Evolutionary conservation across 345 rosid genomes (phyloP).

Genomic region (Leavenworthia alabamica): DNA sequence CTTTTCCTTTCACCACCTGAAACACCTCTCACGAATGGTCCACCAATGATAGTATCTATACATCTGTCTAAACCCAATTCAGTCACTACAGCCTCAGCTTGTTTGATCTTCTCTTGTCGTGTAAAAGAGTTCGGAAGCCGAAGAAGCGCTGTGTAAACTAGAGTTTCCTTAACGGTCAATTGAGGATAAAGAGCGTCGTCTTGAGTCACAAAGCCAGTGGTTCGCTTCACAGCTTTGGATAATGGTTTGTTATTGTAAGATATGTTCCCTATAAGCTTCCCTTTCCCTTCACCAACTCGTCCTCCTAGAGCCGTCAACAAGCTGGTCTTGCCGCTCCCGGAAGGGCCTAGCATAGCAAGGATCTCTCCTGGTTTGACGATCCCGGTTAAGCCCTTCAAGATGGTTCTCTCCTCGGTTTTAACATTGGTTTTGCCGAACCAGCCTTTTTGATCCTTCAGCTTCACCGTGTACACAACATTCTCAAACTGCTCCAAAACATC

Average conservation of each 20-base stretch:
- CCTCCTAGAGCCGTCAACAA: conserved; percentile 50
- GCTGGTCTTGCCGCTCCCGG: conserved; percentile 57
- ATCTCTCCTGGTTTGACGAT: conserved; percentile 47
- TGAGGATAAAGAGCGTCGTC: conserved; percentile 52
- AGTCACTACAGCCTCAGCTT: conserved; percentile 52
- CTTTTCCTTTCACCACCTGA: conserved; percentile 93
- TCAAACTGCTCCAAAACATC: conserved; percentile 40
- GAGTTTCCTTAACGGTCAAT: conserved; percentile 60
- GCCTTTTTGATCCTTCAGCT: conserved; percentile 18
- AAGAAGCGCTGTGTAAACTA: conserved; percentile 67
- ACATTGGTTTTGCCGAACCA: conserved; percentile 12
- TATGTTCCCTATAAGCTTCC: conserved; percentile 36
- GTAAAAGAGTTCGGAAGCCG: conserved; percentile 60
- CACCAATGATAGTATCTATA: conserved; percentile 67
- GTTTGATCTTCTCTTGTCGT: conserved; percentile 54
- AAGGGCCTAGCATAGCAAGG: conserved; percentile 55
- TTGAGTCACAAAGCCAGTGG: conserved; percentile 56
- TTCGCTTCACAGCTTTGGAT: conserved; percentile 37
- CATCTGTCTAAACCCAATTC: conserved; percentile 70
- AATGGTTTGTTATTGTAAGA: conserved; percentile 43
- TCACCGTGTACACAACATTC: conserved; percentile 44
- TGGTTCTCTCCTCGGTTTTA: conserved; percentile 34
- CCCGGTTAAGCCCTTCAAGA: conserved; percentile 49
- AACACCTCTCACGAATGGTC: conserved; percentile 68
- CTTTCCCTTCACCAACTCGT: conserved; percentile 29